Evolutionary conservation across 495 filamentous ascomycete species (phyloP).

Genomic region (Amniculicola lignicola): DNA sequence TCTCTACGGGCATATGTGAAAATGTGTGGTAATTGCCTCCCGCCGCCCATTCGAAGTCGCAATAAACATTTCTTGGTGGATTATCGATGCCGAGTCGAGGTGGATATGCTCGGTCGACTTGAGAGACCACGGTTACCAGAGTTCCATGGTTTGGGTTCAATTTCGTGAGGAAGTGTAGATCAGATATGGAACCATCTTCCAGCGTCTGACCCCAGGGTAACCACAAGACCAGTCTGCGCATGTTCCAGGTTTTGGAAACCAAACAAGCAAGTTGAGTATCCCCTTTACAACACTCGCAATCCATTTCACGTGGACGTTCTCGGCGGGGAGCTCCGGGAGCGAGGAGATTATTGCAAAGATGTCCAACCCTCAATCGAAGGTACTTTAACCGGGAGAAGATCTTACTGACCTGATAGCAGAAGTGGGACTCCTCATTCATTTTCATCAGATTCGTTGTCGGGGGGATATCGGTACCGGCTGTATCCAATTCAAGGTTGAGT

Average conservation of each 20-base stretch:
- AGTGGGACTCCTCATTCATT: not conserved
- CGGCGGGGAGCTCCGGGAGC: not conserved
- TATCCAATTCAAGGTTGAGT: conserved; percentile 18
- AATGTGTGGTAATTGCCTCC: too few species aligned
- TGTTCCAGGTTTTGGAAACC: not conserved
- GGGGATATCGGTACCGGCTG: conserved; percentile 8
- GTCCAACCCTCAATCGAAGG: conserved; percentile 13
- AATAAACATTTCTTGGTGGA: too few species aligned
- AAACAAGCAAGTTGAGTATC: too few species aligned
- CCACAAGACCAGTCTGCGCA: not conserved
- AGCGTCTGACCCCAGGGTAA: not conserved
- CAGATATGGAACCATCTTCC: too few species aligned
- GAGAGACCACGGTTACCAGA: too few species aligned
- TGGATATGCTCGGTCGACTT: too few species aligned
- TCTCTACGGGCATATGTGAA: too few species aligned
- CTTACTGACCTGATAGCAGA: conserved; percentile 13
- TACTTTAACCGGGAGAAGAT: conserved; percentile 5
- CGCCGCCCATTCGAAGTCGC: too few species aligned
- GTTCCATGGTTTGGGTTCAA: too few species aligned
- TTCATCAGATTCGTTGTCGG: not conserved
- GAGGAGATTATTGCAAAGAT: conserved; percentile 7
- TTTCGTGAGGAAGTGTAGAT: too few species aligned
- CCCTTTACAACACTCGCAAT: not conserved
- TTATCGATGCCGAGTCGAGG: too few species aligned
- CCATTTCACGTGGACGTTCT: not conserved